Base-by-base conservation (phyloP, 306 rosid species). In the Rubus parviflorus region DNA sequence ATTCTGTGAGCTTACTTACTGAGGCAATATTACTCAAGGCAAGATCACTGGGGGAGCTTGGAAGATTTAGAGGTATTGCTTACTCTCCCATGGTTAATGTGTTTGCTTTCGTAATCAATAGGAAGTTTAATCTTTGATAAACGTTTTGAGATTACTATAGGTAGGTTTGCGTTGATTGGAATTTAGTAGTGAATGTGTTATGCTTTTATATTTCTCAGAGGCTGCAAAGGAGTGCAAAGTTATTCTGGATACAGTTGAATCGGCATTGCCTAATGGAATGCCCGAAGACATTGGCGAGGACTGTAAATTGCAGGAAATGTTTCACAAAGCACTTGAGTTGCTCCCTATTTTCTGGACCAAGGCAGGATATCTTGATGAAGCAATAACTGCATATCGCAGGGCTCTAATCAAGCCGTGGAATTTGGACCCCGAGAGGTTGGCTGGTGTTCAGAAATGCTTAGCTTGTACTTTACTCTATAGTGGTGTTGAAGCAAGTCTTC, bases 1-100 rank as follows among this genome's bases (percentile, higher is more conserved):
- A 95, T 86, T 92, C 97, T 41, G 94, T 89, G 60, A 95, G 97
- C 92, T 83, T 95, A 58, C 96, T 95, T 68, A 86, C 89, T 60
- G 99, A 92, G 90, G 99, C 99, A 68, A 87, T 90, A 41, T 83
- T 90, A 75, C 97, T 95, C 47, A 95, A 95, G 88, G 92, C 97
- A 75, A 88, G 87, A 75, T 92, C 97, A 78, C 74, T 90, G 75
- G 95, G 93, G 81, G 89, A 88, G 61, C 96, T 89, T 16, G 89
- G 95, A 70, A 81, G 86, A 82, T 80, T 76, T 72, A 72, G 77
- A 30, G 99, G 99, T 95, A 81, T 72, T 41, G 0, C 63, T 49
- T 70, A 61, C 43, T 67, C 68, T 56, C 43, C 51, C 56, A 37
- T 41, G 3, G 45, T 30, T 47, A 53, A 22, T 51, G 40, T 70